These are phyloP conservation scores for Podila minutissima DNA, from an alignment of 192 early-diverging fungal species.

Conservation along the genomic window DNA sequence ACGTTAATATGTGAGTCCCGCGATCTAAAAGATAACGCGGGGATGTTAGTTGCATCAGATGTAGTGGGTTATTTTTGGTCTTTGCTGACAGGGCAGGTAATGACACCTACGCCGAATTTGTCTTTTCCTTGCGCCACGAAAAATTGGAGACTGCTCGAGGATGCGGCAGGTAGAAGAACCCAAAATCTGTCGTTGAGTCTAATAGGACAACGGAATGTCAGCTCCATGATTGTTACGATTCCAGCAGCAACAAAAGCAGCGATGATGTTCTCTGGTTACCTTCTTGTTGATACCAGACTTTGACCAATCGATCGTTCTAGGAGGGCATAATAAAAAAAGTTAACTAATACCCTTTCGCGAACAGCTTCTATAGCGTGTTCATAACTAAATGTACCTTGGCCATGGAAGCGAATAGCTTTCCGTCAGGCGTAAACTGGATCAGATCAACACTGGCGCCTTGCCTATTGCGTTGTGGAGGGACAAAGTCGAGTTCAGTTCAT, in stretches of 20 bases:
- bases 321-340: not conserved
- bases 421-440: conserved; percentile 69
- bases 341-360: not conserved
- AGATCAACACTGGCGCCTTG: conserved; percentile 51
- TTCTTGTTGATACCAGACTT: conserved; percentile 66
- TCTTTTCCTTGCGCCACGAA: conserved; percentile 68
- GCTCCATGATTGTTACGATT: not conserved
- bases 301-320: conserved; percentile 71
- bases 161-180: conserved; percentile 70
- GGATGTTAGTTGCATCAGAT: no score
- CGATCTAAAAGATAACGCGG: conserved; percentile 1
- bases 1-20: conserved; percentile 34
- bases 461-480: conserved; percentile 10
- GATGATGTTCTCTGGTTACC: not conserved
- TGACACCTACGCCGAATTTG: conserved; percentile 31
- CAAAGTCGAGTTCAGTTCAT: no score
- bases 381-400: conserved; percentile 55
- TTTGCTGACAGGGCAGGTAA: not conserved
- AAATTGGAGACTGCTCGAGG: conserved; percentile 66
- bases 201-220: not conserved
- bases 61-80: not conserved
- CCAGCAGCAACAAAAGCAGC: not conserved
- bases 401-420: conserved; percentile 68
- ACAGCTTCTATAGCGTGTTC: not conserved
- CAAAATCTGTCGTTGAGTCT: conserved; percentile 56